These are phyloP conservation scores for Hydnum rufescens DNA, from an alignment of 768 basidiomycete genomes.

Conservation along the genomic window DNA sequence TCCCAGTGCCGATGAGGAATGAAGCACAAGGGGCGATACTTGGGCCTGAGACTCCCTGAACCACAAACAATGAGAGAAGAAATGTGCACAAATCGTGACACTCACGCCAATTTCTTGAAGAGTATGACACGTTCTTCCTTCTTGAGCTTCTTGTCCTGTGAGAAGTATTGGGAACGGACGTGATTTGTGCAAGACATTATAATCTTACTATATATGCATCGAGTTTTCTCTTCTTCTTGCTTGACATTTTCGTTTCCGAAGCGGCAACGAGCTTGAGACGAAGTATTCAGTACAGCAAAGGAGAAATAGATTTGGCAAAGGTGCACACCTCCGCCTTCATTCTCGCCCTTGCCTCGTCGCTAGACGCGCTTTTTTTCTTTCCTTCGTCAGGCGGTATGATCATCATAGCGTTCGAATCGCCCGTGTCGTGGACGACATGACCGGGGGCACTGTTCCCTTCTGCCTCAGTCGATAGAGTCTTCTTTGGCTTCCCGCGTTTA, in stretches of 20 bases:
- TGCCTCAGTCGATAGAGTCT: not conserved
- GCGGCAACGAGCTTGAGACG: conserved; percentile 5
- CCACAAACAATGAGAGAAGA: not conserved
- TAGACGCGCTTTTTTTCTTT: conserved; percentile 42
- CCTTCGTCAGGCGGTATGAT: no score
- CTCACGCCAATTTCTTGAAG: conserved; percentile 67
- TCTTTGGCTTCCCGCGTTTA: conserved; percentile 16
- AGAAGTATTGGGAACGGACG: not conserved
- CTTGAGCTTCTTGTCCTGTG: conserved; percentile 75
- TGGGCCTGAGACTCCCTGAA: conserved; percentile 59
- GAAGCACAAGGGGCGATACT: conserved; percentile 36
- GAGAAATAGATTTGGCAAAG: not conserved
- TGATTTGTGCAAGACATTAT: not conserved
- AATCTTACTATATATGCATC: conserved; percentile 76
- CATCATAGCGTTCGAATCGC: conserved; percentile 40
- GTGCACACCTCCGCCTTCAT: conserved; percentile 38
- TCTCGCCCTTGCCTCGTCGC: conserved; percentile 36
- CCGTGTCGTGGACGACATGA: conserved; percentile 22
- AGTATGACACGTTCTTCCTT: conserved; percentile 66
- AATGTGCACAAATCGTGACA: conserved; percentile 10
- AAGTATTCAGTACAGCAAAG: not conserved
- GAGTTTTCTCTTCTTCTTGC: conserved; percentile 71
- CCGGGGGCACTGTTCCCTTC: not conserved
- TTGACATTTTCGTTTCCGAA: conserved; percentile 49
- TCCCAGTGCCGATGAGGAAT: conserved; percentile 70